Base-by-base conservation (phyloP, 805 yeast genomes). In the Kodamaea sagamina region DNA sequence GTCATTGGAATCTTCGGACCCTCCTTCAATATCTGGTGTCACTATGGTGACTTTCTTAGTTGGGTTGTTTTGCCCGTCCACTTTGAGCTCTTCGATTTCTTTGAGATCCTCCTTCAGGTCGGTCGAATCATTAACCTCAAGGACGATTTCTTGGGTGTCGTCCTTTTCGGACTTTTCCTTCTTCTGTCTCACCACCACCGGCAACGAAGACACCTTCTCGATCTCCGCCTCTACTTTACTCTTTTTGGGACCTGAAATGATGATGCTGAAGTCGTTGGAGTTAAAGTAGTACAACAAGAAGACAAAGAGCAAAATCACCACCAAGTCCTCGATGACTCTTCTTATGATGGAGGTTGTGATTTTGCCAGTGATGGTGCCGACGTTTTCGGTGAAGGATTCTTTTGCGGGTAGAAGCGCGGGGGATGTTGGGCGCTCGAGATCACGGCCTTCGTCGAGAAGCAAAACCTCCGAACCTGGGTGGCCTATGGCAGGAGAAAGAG, bases 321-420 rank as follows among this genome's bases (percentile, higher is more conserved):
- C 50, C n/a, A 77, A 63, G 51, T 79, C 81, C 51, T 79, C 84
- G 41, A 72, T 54, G 4, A 73, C 56, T 45, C 78, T 57, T 10
- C 58, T 48, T 31, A 45, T 36, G 12, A 25, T 36, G 13, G 36
- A 19, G 11, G 35, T 32, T 32, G 44, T 41, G n/a, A 34, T 42
- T 32, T 25, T 36, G 5, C 43, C 40, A 3, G 36, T 39, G 11
- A 39, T 43, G 15, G 19, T 19, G 6, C 35, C 41, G 12, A 29
- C 34, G 15, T 29, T 29, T 6, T 21, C 24, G 18, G 12, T 25
- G 7, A n/a, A 6, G 9, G 10, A 11, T 2, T 24, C 27, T 7
- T 9, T 17, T 3, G 17, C 41, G 15, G 39, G 39, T 6, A 17
- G 19, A 6, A 32, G 4, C 2, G 37, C 37, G 2, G 42, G 42